A percentile compares a stretch with the other conserved stretches of the same genome.
Conservation (phyloP, 495 filamentous ascomycete genomes). For the Trichoderma asperelloides region DNA sequence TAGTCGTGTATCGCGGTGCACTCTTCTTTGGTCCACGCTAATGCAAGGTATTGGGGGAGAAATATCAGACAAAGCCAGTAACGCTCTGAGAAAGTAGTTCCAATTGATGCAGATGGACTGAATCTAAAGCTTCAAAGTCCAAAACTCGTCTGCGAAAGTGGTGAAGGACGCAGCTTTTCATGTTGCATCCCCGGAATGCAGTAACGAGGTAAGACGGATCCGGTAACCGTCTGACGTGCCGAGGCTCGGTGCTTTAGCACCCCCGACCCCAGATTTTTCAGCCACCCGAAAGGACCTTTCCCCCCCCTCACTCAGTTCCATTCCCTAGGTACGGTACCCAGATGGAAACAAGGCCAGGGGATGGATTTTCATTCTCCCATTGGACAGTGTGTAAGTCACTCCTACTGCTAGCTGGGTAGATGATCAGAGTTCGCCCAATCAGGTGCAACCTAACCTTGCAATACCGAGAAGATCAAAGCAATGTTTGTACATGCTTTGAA, state of each 20-base stretch:
- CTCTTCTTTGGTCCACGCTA: no score
- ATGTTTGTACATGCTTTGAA: no score
- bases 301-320: not conserved
- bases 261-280: constrained; percentile 2
- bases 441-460: not conserved
- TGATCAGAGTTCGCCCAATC: not conserved
- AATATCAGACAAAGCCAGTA: no score
- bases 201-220: not conserved
- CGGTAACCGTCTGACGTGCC: not conserved
- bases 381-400: not conserved
- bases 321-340: not conserved
- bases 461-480: not conserved
- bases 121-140: no score
- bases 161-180: not conserved
- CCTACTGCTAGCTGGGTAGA: not conserved
- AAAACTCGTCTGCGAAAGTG: not conserved
- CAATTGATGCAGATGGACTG: no score
- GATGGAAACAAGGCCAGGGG: not conserved
- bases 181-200: not conserved
- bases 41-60: no score
- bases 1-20: no score
- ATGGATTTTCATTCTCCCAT: not conserved
- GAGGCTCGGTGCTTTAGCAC: constrained; percentile 1
- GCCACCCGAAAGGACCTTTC: not conserved
- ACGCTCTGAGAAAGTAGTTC: no score